Conservation (phyloP, 2,329 filamentous ascomycete species). For the Arthroderma uncinatum region DNA sequence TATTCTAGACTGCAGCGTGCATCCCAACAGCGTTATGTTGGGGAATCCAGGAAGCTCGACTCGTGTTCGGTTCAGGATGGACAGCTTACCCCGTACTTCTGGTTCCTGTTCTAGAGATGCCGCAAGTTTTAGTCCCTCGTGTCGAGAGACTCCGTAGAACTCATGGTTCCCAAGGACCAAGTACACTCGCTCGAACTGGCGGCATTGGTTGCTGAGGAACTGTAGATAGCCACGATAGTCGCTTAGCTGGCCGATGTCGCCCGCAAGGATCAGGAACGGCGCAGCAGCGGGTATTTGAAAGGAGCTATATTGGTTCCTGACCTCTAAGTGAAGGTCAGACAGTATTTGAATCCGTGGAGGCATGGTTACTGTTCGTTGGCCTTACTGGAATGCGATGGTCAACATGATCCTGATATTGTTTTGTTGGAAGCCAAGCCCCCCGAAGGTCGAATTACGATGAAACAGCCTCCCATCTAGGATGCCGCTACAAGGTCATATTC, state of each 20-base stretch:
- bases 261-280: slow-evolving; percentile 20
- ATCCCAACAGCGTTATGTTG: slow-evolving; percentile 41
- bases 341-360: slow-evolving; percentile 15
- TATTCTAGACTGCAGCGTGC: slow-evolving; percentile 46
- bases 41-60: neutral
- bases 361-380: neutral
- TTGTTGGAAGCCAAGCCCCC: neutral
- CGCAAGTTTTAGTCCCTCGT: slow-evolving; percentile 13
- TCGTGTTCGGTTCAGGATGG: slow-evolving; percentile 15
- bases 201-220: slow-evolving; percentile 21
- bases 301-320: slow-evolving; percentile 17
- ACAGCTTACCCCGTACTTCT: slow-evolving; percentile 13
- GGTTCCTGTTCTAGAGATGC: slow-evolving; percentile 16
- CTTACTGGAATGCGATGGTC: neutral
- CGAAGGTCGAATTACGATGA: neutral
- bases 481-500: too few species aligned
- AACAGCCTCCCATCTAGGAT: neutral
- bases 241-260: slow-evolving; percentile 25
- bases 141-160: slow-evolving; percentile 21
- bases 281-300: slow-evolving; percentile 18
- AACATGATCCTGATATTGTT: neutral
- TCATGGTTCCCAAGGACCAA: slow-evolving; percentile 26
- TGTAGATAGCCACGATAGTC: slow-evolving; percentile 16
- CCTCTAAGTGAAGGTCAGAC: slow-evolving; percentile 23
- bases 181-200: slow-evolving; percentile 16